Evolutionary conservation across 164 flowering plant species (phyloP), one percentile per base, ranked within the genome.

Genomic region (Nymphaea colorata): DNA sequence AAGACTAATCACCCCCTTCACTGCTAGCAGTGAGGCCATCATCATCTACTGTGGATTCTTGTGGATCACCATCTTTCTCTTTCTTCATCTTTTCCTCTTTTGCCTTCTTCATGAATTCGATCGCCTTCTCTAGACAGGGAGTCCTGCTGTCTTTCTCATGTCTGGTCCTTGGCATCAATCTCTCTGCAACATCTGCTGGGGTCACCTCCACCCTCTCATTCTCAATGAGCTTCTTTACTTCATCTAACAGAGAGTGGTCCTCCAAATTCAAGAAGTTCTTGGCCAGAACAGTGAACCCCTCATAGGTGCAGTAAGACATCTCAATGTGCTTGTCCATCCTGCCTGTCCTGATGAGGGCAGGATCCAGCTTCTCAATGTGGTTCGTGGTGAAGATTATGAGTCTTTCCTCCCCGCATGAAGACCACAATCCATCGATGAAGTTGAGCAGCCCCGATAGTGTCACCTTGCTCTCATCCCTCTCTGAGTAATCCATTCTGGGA

Each of bases 111-210:
- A 51, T 51, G 4, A 51, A 51, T 15, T 51, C 57, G 14, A 51
- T 51, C 57, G 5, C 8, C 10, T 51, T 51, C 57, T 51, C 14
- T 51, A 51, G 8, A 51, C 57, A 51, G 14, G 57, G 57, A 51
- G 57, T 8, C 57, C 14, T 3, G 57, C 57, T 51, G 3, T 51
- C 14, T 51, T 15, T 15, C 14, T 51, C 57, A 15, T 51, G 57
- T 3, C 57, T 51, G 8, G 57, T 51, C 14, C 64, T 61, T 61
- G 83, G 84, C 85, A 82, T 83, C 64, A 87, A 77, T 57, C 76
- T 83, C 76, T 85, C 89, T 2, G 85, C 86, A 41, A 87, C 85
- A 75, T 85, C 86, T 15, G 88, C 91, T 25, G 87, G 87, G 6
- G 86, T 82, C 43, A 84, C 79, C 18, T 82, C 67, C 44, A 72